These are phyloP conservation scores for Kregervanrija fluxuum DNA, from an alignment of 805 yeast species.

Conservation along the genomic window DNA sequence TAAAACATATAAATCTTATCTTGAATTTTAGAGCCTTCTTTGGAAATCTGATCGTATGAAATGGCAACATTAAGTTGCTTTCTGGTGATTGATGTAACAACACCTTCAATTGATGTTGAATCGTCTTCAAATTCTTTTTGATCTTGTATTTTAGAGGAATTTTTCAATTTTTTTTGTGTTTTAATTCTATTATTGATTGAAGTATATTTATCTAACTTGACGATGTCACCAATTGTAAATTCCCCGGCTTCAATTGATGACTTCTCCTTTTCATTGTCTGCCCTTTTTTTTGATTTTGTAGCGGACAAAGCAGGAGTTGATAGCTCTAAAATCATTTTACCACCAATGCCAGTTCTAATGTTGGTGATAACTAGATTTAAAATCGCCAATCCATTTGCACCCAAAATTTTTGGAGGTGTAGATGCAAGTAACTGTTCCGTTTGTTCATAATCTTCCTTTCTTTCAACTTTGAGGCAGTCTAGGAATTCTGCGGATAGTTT, in stretches of 20 bases:
- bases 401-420: conserved; percentile 58
- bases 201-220: conserved; percentile 46
- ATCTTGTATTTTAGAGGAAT: conserved; percentile 25
- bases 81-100: conserved; percentile 46
- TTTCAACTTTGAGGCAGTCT: conserved; percentile 38
- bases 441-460: conserved; percentile 44
- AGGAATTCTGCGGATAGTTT: conserved; percentile 31
- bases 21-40: conserved; percentile 31
- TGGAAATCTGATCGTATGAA: conserved; percentile 34
- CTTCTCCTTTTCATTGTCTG: conserved; percentile 22
- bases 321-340: conserved; percentile 61
- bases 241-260: conserved; percentile 37
- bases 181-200: conserved; percentile 13
- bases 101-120: conserved; percentile 45
- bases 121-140: conserved; percentile 17
- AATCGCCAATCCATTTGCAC: conserved; percentile 67
- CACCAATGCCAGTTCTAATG: conserved; percentile 72
- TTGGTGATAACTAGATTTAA: conserved; percentile 55
- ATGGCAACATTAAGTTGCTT: conserved; percentile 50
- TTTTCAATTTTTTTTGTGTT: conserved; percentile 20
- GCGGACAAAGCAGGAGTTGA: conserved; percentile 29
- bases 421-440: conserved; percentile 36
- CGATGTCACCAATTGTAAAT: conserved; percentile 71
- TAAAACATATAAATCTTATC: conserved; percentile 42
- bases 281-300: conserved; percentile 17